These are phyloP conservation scores for Trichosporon ovoides DNA, from an alignment of 1,284 basidiomycete genomes.

Conservation along the genomic window DNA sequence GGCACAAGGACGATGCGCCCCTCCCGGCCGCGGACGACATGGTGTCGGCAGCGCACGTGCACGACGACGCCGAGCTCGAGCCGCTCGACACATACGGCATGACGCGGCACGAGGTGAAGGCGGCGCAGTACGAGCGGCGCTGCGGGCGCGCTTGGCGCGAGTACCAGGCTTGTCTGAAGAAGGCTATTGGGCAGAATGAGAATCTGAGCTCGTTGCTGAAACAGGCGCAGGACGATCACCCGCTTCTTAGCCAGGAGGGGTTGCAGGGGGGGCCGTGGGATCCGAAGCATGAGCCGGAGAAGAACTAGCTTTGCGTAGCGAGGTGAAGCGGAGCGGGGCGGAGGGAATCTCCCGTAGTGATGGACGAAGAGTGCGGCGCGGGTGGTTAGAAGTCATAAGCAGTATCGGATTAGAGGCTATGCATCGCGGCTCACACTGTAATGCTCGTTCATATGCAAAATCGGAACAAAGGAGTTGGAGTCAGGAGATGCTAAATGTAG, in stretches of 20 bases:
- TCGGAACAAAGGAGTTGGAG: no score
- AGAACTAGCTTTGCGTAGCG: no score
- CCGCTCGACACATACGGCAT: conserved; percentile 38
- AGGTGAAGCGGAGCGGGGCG: neutral
- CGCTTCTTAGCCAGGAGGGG: conserved; percentile 51
- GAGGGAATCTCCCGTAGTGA: neutral
- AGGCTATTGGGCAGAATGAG: conserved; percentile 72
- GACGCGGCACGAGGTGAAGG: conserved; percentile 49
- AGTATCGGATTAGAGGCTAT: no score
- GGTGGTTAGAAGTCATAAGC: no score
- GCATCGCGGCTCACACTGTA: no score
- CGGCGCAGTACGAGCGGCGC: conserved; percentile 71
- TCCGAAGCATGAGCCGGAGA: conserved; percentile 16
- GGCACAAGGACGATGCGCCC: neutral
- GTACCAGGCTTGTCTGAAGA: conserved; percentile 78
- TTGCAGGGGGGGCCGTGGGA: conserved; percentile 43
- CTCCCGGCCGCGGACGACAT: conserved; percentile 17
- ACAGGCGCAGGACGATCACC: conserved; percentile 75
- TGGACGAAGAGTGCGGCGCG: no score
- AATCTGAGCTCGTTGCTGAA: conserved; percentile 64
- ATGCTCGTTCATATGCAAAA: no score
- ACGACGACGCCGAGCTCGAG: conserved; percentile 11
- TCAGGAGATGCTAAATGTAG: no score
- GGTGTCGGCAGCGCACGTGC: conserved; percentile 16
- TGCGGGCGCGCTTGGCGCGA: conserved; percentile 74